These are phyloP conservation scores for Lentinus brumalis DNA, from an alignment of 768 basidiomycete genomes.

Conservation along the genomic window DNA sequence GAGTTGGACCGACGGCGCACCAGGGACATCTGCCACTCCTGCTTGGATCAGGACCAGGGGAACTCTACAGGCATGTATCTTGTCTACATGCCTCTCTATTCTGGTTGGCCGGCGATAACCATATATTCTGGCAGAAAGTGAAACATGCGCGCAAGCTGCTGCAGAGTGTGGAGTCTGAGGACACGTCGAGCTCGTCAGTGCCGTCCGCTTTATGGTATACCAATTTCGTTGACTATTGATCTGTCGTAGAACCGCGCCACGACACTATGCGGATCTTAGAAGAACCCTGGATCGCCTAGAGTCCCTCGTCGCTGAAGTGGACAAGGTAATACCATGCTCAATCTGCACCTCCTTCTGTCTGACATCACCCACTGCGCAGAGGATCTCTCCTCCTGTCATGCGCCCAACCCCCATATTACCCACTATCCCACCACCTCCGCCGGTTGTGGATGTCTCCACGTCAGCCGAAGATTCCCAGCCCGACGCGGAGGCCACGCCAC, in stretches of 20 bases:
- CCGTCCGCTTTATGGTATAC: not conserved
- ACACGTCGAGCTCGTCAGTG: constrained; percentile 21
- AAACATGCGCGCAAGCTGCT: constrained; percentile 60
- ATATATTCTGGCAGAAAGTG: constrained; percentile 36
- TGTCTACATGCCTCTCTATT: not conserved
- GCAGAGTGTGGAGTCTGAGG: constrained; percentile 57
- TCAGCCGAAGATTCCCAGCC: constrained; percentile 10
- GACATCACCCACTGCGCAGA: constrained; percentile 24
- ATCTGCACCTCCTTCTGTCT: not conserved
- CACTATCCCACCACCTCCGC: constrained; percentile 48
- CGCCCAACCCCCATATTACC: constrained; percentile 55
- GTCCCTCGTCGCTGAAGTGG: constrained; percentile 48
- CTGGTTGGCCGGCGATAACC: not conserved
- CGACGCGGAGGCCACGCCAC: constrained; percentile 25
- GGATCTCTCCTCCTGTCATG: constrained; percentile 40
- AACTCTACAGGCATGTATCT: constrained; percentile 53
- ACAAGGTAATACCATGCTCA: constrained; percentile 44
- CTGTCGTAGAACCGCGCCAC: constrained; percentile 2
- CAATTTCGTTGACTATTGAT: not conserved
- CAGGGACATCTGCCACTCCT: constrained; percentile 9
- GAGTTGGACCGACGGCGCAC: constrained; percentile 36
- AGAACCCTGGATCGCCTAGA: constrained; percentile 60
- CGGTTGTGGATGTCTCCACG: not conserved
- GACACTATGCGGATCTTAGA: constrained; percentile 44
- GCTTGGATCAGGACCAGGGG: constrained; percentile 58